These are phyloP conservation scores for Hymenoscyphus occultus DNA, from an alignment of 2,329 filamentous ascomycete genomes.

Conservation along the genomic window DNA sequence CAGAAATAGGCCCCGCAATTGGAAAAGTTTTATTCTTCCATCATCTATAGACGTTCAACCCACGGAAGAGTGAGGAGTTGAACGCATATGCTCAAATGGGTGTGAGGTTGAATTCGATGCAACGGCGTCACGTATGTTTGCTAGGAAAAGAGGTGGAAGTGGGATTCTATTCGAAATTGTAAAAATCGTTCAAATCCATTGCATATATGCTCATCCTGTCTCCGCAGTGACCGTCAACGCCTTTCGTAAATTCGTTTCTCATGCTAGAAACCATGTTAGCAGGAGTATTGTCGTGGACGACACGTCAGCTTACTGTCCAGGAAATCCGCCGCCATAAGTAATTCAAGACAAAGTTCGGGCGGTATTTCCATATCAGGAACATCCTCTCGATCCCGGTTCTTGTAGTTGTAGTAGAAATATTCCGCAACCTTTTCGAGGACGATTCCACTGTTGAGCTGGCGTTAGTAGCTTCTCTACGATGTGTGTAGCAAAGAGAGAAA, in stretches of 20 bases:
- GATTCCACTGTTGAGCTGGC: constrained; percentile 52
- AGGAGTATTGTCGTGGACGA: not conserved
- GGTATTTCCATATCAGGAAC: constrained; percentile 80
- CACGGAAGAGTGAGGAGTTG: constrained; percentile 30
- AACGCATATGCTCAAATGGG: constrained; percentile 40
- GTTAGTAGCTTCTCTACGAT: constrained; percentile 6
- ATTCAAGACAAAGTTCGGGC: constrained; percentile 72
- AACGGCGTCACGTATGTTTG: not conserved
- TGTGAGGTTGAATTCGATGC: constrained; percentile 10
- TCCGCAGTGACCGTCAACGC: constrained; percentile 9
- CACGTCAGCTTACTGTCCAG: constrained; percentile 53
- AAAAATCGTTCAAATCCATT: constrained; percentile 15
- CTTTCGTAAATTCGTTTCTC: constrained; percentile 4
- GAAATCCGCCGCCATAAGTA: constrained; percentile 75
- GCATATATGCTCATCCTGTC: constrained; percentile 13
- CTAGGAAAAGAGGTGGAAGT: not conserved
- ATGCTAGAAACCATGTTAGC: constrained; percentile 2
- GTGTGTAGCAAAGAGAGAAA: constrained; percentile 2
- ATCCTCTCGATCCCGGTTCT: constrained; percentile 65
- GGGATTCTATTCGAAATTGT: not conserved
- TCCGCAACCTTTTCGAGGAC: constrained; percentile 79
- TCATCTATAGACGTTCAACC: constrained; percentile 38
- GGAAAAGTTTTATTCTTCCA: constrained; percentile 34
- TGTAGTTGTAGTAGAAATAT: constrained; percentile 81
- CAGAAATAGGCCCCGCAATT: constrained; percentile 29